Conservation (phyloP, 805 yeast genomes). For the Suhomyces faveliae region DNA sequence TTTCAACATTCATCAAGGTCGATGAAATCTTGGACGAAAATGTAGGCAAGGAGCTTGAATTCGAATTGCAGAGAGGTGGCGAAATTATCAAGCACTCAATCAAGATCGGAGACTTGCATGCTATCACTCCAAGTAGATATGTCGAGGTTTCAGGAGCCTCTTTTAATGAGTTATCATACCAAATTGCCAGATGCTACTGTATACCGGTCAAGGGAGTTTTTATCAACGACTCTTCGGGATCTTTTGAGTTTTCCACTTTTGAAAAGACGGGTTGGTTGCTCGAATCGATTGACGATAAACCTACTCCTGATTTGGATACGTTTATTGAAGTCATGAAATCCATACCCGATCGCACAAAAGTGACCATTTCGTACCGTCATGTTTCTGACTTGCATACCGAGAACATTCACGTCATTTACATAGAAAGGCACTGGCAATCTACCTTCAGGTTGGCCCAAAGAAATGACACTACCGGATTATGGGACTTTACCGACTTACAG, state of each 20-base stretch:
- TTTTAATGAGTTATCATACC: conserved; percentile 83
- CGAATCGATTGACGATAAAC: conserved; percentile 71
- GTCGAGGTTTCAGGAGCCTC: conserved; percentile 85
- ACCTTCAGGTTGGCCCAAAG: conserved; percentile 67
- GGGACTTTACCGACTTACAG: conserved; percentile 54
- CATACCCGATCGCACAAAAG: conserved; percentile 74
- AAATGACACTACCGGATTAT: conserved; percentile 53
- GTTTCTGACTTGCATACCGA: conserved; percentile 79
- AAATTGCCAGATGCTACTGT: conserved; percentile 80
- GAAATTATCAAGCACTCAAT: conserved; percentile 49
- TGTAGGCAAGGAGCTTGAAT: conserved; percentile 48
- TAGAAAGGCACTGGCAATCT: conserved; percentile 85
- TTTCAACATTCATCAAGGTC: conserved; percentile 72
- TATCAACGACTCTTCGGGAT: conserved; percentile 72
- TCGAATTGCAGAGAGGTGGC: conserved; percentile 73
- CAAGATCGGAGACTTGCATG: conserved; percentile 71
- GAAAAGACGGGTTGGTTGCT: conserved; percentile 78
- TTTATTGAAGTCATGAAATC: conserved; percentile 74
- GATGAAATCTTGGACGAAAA: conserved; percentile 77
- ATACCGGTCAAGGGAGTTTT: conserved; percentile 85
- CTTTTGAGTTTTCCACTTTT: conserved; percentile 58
- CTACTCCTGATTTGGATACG: conserved; percentile 70
- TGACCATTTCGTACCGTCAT: conserved; percentile 71
- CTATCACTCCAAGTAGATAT: conserved; percentile 77
- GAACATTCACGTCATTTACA: conserved; percentile 58